phyloP scores from a whole-genome alignment of 2,329 filamentous ascomycete species.

The Xylaria sp. region DNA sequence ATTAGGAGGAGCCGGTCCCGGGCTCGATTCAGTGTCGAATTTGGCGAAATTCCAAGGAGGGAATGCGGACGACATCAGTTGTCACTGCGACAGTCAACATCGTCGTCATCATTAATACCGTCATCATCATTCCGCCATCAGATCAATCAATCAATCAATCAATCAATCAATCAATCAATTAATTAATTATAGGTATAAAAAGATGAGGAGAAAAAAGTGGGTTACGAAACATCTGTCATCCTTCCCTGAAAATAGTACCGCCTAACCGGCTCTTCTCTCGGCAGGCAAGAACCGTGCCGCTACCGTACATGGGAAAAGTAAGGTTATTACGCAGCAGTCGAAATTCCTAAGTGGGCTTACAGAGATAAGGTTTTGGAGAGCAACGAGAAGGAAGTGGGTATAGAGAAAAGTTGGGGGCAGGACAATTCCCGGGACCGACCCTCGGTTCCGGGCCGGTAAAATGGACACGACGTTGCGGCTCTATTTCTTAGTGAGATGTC shows the following conservation, averaged over 20 bases:
- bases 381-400: neutral
- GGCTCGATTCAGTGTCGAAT: neutral
- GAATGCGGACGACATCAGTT: neutral
- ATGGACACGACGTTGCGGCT: neutral
- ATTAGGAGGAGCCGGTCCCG: conserved; percentile 8
- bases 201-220: neutral
- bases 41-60: conserved; percentile 2
- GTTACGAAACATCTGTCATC: conserved; percentile 7
- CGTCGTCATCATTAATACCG: neutral
- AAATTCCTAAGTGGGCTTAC: neutral
- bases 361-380: neutral
- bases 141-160: neutral
- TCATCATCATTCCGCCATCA: neutral
- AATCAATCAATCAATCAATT: neutral
- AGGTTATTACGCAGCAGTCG: neutral
- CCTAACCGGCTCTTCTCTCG: neutral
- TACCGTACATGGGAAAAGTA: neutral
- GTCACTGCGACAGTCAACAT: conserved; percentile 5
- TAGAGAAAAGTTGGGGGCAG: conserved; percentile 13
- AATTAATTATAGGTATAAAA: no score
- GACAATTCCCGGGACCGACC: conserved; percentile 24
- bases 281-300: conserved; percentile 13
- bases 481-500: neutral
- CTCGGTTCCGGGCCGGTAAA: conserved; percentile 26
- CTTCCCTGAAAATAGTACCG: conserved; percentile 24